Percentiles rank a stretch among this genome's conserved stretches.
Evolutionary conservation across 805 yeast genomes (phyloP).

Genomic region (Ogataea zsoltii): DNA sequence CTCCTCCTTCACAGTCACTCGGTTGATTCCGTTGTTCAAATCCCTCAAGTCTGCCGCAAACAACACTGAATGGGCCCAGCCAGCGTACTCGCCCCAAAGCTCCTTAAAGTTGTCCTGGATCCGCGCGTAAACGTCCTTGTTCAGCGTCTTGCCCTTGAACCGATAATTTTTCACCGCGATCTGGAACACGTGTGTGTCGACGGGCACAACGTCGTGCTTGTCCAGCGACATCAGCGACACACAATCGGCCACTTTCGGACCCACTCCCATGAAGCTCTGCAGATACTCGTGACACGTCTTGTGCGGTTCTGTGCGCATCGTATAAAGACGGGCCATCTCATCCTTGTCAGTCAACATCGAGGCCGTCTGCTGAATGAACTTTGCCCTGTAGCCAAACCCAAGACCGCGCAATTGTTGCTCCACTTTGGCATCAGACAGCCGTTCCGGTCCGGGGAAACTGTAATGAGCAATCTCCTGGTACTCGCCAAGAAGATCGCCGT

Average conservation of each 20-base stretch:
- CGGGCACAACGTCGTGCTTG: constrained; percentile 85
- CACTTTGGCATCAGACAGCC: constrained; percentile 38
- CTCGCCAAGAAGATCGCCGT: constrained; percentile 60
- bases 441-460: constrained; percentile 72
- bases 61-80: constrained; percentile 97
- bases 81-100: constrained; percentile 90
- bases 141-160: constrained; percentile 50
- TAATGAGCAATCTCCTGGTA: constrained; percentile 58
- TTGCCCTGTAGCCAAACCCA: constrained; percentile 92
- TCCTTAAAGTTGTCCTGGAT: constrained; percentile 61
- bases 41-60: constrained; percentile 83
- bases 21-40: constrained; percentile 65
- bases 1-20: constrained; percentile 1
- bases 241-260: constrained; percentile 98
- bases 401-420: constrained; percentile 43
- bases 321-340: constrained; percentile 38
- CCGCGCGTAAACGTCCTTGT: constrained; percentile 50
- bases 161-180: constrained; percentile 83
- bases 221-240: constrained; percentile 89
- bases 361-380: constrained; percentile 81
- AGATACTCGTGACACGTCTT: constrained; percentile 57
- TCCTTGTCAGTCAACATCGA: constrained; percentile 45
- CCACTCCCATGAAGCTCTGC: constrained; percentile 78
- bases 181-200: constrained; percentile 93
- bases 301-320: constrained; percentile 39